A percentile compares a stretch with the other conserved stretches of the same genome.
Conservation (phyloP, 768 basidiomycete species). For the Lactarius pseudohatsudake region DNA sequence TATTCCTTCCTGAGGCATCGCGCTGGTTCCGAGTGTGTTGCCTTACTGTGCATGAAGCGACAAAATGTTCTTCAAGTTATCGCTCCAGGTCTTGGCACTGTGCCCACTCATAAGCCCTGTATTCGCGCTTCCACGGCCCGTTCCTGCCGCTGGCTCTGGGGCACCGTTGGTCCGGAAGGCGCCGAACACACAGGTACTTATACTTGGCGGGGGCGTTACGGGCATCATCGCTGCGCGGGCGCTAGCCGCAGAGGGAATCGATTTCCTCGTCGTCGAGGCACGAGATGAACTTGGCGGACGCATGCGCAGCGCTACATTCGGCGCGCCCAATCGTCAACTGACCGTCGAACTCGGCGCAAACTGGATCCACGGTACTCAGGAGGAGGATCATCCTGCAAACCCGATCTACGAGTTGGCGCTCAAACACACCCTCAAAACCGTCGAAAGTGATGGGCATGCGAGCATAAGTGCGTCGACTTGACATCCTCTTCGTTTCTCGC, state of each 20-base stretch:
- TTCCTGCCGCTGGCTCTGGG: neutral
- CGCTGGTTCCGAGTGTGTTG: neutral
- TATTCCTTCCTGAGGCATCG: neutral
- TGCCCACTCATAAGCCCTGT: neutral
- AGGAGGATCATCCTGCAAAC: constrained; percentile 48
- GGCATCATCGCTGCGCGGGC: constrained; percentile 63
- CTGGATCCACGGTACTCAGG: constrained; percentile 45
- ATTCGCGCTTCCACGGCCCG: neutral
- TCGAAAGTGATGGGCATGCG: constrained; percentile 38
- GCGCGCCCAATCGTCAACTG: constrained; percentile 36
- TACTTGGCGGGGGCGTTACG: constrained; percentile 64
- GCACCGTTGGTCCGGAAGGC: neutral
- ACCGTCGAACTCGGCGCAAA: constrained; percentile 46
- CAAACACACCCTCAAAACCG: constrained; percentile 49
- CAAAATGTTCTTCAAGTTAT: neutral
- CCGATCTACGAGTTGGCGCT: constrained; percentile 56
- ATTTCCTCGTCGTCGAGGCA: constrained; percentile 60
- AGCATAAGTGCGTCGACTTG: constrained; percentile 33
- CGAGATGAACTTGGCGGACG: constrained; percentile 56
- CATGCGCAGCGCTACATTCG: constrained; percentile 46
- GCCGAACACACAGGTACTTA: constrained; percentile 43
- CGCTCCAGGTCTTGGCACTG: neutral
- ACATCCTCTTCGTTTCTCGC: too few species aligned
- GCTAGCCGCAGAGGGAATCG: constrained; percentile 50
- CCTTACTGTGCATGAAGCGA: neutral